Evolutionary conservation across 1,139 yeast genomes (phyloP).

Genomic region (Saccharomyces pastorianus): DNA sequence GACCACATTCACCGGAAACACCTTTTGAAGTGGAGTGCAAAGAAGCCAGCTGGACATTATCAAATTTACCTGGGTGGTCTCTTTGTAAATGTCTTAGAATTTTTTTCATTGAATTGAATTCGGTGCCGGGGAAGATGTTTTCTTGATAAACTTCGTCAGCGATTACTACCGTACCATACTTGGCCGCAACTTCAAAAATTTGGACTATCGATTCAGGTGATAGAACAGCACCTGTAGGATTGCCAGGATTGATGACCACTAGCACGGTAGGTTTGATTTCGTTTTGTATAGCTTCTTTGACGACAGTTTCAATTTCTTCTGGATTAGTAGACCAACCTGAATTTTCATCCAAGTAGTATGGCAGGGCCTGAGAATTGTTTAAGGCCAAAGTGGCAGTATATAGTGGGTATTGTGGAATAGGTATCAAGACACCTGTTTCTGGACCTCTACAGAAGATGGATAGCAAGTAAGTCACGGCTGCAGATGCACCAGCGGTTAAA

Average conservation of each 20-base stretch:
- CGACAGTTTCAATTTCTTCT: conserved; percentile 49
- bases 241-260: conserved; percentile 95
- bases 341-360: conserved; percentile 78
- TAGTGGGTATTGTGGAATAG: conserved; percentile 95
- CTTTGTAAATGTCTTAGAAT: conserved; percentile 56
- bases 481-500: conserved; percentile 88
- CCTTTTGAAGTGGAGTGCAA: conserved; percentile 95
- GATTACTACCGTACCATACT: conserved; percentile 72
- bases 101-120: conserved; percentile 57
- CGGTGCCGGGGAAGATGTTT: conserved; percentile 62
- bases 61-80: conserved; percentile 47
- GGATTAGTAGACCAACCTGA: conserved; percentile 81
- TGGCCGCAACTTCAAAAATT: conserved; percentile 71
- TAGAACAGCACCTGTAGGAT: conserved; percentile 89
- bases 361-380: conserved; percentile 74
- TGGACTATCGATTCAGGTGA: conserved; percentile 56
- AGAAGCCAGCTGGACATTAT: conserved; percentile 80
- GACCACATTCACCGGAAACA: conserved; percentile 96
- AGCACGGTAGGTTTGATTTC: conserved; percentile 67
- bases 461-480: conserved; percentile 73
- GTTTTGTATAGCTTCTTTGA: conserved; percentile 43
- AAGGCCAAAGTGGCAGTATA: conserved; percentile 88
- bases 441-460: conserved; percentile 61
- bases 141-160: conserved; percentile 99
- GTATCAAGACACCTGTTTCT: conserved; percentile 78